phyloP scores from a whole-genome alignment of 2,329 filamentous ascomycete species.

The Sporothrix globosa region DNA sequence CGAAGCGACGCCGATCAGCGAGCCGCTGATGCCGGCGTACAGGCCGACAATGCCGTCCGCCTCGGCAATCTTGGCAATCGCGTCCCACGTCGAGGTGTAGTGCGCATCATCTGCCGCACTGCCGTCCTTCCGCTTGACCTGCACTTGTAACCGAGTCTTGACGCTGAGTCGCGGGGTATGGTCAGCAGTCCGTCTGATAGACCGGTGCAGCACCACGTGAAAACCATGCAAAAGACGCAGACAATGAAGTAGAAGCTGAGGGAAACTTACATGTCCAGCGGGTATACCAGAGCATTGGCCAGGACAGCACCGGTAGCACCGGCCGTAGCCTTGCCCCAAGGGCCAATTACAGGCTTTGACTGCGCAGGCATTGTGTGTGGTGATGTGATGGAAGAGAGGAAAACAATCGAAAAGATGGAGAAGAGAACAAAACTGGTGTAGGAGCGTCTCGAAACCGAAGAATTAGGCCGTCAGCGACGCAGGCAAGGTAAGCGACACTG shows the following conservation, averaged over 20 bases:
- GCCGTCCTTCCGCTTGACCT: conserved; percentile 69
- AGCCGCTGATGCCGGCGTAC: conserved; percentile 85
- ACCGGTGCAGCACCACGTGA: no score
- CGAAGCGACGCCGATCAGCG: conserved; percentile 87
- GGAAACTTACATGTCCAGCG: conserved; percentile 80
- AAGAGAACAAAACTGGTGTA: not conserved
- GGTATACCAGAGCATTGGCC: conserved; percentile 94
- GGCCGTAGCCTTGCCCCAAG: conserved; percentile 91
- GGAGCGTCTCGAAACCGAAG: not conserved
- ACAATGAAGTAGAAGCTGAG: not conserved
- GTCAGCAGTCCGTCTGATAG: conserved; percentile 29
- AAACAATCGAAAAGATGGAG: not conserved
- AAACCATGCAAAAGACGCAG: no score
- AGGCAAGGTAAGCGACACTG: not conserved
- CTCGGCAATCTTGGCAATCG: conserved; percentile 78
- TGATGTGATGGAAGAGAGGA: not conserved
- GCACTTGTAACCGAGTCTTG: conserved; percentile 94
- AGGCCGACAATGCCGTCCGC: conserved; percentile 80
- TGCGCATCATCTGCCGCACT: conserved; percentile 60
- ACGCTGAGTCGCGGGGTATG: conserved; percentile 59
- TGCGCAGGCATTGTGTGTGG: conserved; percentile 53
- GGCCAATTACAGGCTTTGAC: conserved; percentile 74
- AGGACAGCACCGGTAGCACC: conserved; percentile 91
- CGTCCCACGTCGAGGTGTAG: conserved; percentile 87
- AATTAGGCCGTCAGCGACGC: not conserved